Evolutionary conservation across 768 basidiomycete species (phyloP), one percentile per base, ranked within the genome.

Genomic region (Agaricus blazei): DNA sequence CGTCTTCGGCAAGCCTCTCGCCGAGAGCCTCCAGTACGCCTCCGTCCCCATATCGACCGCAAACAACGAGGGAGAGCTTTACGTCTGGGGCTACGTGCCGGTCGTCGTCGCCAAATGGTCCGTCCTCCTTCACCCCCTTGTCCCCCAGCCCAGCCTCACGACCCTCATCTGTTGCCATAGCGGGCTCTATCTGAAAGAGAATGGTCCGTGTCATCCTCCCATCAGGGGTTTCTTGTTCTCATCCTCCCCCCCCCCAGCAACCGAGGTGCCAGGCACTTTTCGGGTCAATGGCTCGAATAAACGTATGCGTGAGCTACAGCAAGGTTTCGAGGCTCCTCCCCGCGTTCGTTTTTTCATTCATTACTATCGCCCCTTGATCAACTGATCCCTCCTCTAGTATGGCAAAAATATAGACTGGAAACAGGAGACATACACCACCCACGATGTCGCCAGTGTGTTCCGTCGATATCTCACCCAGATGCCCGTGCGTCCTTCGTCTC

Each of bases 41-140:
- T 88, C 83, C 63, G 96, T 97, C 1, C 94, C 95, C 65, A 96
- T 98, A 66, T 92, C 89, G 9, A 96, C 94, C 12, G 86, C 90
- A 5, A 89, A 88, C 56, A 77, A 87, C 9, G 82, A 82, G 58
- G 93, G 93, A 7, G 84, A 90, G 60, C 77, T 92, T 15, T 91
- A 90, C 66, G 88, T 93, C 4, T 95, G 91, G 88, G 93, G 95
- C 1, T 90, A 89, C 67, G 91, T 99, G 48, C 96, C 96, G 8
- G 92, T 98, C 41, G 94, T 98, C 51, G 96, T 99, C 41, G 96
- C 96, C 45, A 98, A 97, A 72, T 98, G 93, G 92, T 93, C 63
- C 64, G 86, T 61, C 36, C 75, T 72, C 51, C 46, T 59, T 6
- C 45, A 46, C 60, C 46, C 58, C 54, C 37, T 44, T 56, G 12